Conservation (phyloP, 495 filamentous ascomycete genomes). For the Articulospora tetracladia region DNA sequence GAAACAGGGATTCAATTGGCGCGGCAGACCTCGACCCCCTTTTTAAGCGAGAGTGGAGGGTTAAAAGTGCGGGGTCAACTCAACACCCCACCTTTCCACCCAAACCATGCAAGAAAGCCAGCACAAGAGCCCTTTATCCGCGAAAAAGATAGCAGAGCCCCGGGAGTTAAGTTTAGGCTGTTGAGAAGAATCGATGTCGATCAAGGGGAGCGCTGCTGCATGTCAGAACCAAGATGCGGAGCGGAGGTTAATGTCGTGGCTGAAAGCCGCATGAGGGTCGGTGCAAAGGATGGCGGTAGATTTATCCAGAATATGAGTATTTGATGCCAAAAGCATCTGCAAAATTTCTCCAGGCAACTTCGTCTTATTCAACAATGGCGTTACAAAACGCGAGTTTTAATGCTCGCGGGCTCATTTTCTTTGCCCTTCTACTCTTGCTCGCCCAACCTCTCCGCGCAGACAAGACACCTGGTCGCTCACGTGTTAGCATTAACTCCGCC, state of each 20-base stretch:
- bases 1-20: too few species aligned
- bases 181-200: neutral
- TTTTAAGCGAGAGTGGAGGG: too few species aligned
- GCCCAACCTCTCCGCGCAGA: neutral
- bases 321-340: neutral
- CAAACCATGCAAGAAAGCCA: neutral
- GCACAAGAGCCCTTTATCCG: neutral
- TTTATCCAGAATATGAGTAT: neutral
- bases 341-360: neutral
- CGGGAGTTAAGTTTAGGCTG: neutral
- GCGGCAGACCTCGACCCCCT: too few species aligned
- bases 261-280: neutral
- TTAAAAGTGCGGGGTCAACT: too few species aligned
- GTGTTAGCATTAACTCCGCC: constrained; percentile 28
- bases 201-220: neutral
- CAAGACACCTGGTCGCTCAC: constrained; percentile 19
- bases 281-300: neutral
- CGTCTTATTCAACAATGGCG: neutral
- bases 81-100: too few species aligned
- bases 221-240: neutral
- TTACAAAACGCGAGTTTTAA: neutral
- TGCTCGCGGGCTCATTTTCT: neutral
- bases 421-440: neutral
- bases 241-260: neutral
- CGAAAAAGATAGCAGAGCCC: neutral